Conservation (phyloP, 2,329 filamentous ascomycete genomes). For the Metarhizium rileyi region DNA sequence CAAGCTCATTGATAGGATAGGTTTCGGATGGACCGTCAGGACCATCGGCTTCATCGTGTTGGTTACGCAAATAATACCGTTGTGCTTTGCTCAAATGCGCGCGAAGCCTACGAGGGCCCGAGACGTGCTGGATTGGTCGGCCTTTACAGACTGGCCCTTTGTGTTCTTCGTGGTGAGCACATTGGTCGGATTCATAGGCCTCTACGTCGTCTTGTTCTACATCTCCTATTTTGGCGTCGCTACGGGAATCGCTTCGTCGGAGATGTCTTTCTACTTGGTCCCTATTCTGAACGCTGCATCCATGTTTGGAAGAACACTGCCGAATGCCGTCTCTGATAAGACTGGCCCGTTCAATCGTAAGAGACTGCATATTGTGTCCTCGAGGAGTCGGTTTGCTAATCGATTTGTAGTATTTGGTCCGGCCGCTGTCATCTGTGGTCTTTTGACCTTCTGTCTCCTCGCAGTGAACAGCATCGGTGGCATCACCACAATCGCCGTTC, state of each 20-base stretch:
- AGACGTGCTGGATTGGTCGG: slow-evolving; percentile 14
- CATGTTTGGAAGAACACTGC: slow-evolving; percentile 21
- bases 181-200: slow-evolving; percentile 29
- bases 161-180: slow-evolving; percentile 15
- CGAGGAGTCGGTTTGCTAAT: neutral
- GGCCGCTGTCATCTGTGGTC: neutral
- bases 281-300: slow-evolving; percentile 37
- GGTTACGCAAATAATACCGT: slow-evolving; percentile 25
- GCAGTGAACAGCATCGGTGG: slow-evolving; percentile 18
- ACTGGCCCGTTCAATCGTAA: neutral
- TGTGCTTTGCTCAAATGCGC: slow-evolving; percentile 28
- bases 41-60: slow-evolving; percentile 20
- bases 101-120: slow-evolving; percentile 17
- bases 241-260: slow-evolving; percentile 24
- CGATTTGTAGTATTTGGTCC: neutral
- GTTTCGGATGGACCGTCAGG: slow-evolving; percentile 21
- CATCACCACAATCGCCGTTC: slow-evolving; percentile 28
- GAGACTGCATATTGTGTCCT: neutral
- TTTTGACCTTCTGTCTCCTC: neutral
- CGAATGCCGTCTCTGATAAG: neutral
- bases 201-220: slow-evolving; percentile 30
- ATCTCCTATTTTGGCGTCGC: slow-evolving; percentile 25
- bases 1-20: slow-evolving; percentile 13
- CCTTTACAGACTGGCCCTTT: slow-evolving; percentile 7
- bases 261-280: slow-evolving; percentile 31